Base-by-base conservation (phyloP, 2,329 filamentous ascomycete species). In the Leptographium wingfieldii region DNA sequence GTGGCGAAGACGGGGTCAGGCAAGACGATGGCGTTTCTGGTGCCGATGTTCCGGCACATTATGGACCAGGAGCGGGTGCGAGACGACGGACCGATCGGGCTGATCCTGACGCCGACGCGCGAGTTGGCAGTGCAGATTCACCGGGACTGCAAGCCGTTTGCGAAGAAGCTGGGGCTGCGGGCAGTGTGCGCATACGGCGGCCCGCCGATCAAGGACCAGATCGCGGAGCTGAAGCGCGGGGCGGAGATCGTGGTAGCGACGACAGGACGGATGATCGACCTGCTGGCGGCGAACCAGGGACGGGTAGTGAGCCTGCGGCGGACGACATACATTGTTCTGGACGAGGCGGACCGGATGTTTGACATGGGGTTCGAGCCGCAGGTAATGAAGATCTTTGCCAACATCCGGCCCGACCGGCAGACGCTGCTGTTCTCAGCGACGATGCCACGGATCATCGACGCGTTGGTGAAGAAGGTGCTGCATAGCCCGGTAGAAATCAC, bases 361-460 rank as follows among this genome's bases (percentile, higher is more conserved):
- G 94, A 99, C 71, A 97, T 99, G 94, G 94, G 94, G 16, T 99
- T 99, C 69, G 92, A 96, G 73, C 92, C 94, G 2, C 94, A 99
- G 72, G 92, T 99, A 59, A 94, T 94, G 84, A 96, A 95, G 73
- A 94, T 99, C 61, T 85, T 97, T 69, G 84, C 85, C 65, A 96
- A 94, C 68, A 88, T 96, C 70, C 86, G 94, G 55, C 92, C 94
- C 0, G 89, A 96, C 70, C 86, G 89, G 57, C 94, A 99, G 70
- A 96, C 91, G 0, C 91, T 97, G 57, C 80, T 97, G 29, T 99
- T 97, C 72, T 97, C 94, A 0, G 94, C 94, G 4, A 99, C 94
- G 0, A 96, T 97, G 78, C 94, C 94, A 25, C 85, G 88, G 55
- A 92, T 92, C 64, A 95, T 99, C 79, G 90, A 96, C 70, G 85